These are phyloP conservation scores for Starmerella geochares DNA, from an alignment of 805 yeast genomes.

Conservation along the genomic window DNA sequence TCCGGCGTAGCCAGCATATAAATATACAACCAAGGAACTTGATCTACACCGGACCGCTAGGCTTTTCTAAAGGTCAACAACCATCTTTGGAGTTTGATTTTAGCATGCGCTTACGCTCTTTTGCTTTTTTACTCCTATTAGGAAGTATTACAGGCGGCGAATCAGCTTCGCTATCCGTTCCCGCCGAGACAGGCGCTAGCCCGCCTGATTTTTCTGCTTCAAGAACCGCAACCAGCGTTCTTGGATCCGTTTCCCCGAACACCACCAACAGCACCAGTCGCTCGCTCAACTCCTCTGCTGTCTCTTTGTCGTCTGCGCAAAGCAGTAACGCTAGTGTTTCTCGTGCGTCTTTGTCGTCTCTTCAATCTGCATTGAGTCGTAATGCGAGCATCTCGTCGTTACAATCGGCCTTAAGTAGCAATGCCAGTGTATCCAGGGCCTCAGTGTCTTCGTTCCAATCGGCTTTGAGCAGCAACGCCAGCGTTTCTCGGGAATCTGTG, in stretches of 20 bases:
- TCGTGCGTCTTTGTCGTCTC: background rate
- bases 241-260: too few relatives aligned
- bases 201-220: background rate
- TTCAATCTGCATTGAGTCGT: background rate
- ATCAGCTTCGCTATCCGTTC: background rate
- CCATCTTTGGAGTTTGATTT: background rate
- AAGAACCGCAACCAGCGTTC: background rate
- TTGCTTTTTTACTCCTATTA: background rate
- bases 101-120: constrained; percentile 1
- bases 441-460: constrained; percentile 4
- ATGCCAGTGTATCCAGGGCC: background rate
- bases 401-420: background rate
- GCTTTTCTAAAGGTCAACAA: background rate
- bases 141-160: background rate
- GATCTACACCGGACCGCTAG: background rate
- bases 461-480: constrained; percentile 7
- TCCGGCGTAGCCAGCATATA: background rate
- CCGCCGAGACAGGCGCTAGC: background rate
- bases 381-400: background rate
- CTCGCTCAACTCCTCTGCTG: background rate
- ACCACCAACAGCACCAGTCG: background rate
- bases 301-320: background rate
- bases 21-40: background rate
- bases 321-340: background rate
- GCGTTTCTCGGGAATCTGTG: background rate